Conservation (phyloP, 1,284 basidiomycete species). For the Trichosporon sp. region DNA sequence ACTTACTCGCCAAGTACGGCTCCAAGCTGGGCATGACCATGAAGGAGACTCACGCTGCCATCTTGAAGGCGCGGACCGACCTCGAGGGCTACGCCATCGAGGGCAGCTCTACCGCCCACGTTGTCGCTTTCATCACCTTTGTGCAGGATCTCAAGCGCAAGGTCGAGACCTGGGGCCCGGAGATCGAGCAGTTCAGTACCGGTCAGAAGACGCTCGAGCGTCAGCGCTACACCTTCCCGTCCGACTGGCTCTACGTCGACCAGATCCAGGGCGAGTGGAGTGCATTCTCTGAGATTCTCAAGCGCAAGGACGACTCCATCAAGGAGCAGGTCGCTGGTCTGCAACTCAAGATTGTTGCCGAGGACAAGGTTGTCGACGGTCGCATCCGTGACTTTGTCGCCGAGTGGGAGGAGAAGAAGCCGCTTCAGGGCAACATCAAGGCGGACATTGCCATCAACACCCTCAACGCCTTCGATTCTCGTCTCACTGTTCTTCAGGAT, state of each 20-base stretch:
- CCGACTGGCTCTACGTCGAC: constrained; percentile 98
- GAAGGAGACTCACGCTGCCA: constrained; percentile 92
- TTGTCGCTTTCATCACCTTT: constrained; percentile 98
- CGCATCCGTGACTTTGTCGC: constrained; percentile 81
- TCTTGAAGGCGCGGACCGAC: constrained; percentile 87
- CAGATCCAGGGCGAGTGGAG: constrained; percentile 97
- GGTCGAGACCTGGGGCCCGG: constrained; percentile 92
- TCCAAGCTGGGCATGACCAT: constrained; percentile 85
- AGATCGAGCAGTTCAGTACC: constrained; percentile 87
- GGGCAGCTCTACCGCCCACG: constrained; percentile 73
- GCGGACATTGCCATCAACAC: constrained; percentile 93
- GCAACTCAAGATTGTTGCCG: constrained; percentile 97
- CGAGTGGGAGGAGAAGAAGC: constrained; percentile 78
- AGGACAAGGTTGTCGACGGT: constrained; percentile 95
- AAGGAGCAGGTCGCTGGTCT: constrained; percentile 91
- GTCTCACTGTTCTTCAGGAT: constrained; percentile 81
- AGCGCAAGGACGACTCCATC: constrained; percentile 95
- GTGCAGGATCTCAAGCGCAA: constrained; percentile 98
- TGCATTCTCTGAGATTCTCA: constrained; percentile 95
- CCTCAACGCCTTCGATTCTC: constrained; percentile 88
- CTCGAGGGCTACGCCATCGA: constrained; percentile 83
- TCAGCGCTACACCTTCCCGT: constrained; percentile 92
- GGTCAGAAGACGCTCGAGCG: constrained; percentile 96
- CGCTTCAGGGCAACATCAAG: constrained; percentile 91
- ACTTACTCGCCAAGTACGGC: constrained; percentile 87